Conservation (phyloP, 768 basidiomycete species). For the Cystobasidium tubakii region DNA sequence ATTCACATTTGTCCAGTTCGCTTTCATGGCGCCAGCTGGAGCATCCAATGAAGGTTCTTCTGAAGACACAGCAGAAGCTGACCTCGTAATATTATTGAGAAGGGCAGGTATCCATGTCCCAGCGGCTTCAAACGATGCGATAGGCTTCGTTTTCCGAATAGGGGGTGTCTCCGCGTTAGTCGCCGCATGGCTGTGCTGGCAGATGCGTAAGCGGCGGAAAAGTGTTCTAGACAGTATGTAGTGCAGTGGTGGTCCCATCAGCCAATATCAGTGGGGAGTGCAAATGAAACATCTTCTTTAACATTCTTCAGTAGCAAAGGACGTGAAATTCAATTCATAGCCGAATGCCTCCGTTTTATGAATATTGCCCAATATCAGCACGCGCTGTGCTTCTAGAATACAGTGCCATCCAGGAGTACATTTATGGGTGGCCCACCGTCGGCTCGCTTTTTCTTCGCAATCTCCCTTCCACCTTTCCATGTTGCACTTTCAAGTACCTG, state of each 20-base stretch:
- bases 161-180: conserved; percentile 24
- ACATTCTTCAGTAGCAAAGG: no score
- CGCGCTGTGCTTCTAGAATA: conserved; percentile 35
- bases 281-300: no score
- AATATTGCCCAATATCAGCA: no score
- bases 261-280: no score
- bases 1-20: no score
- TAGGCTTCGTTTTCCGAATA: conserved; percentile 30
- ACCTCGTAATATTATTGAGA: not conserved
- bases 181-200: conserved; percentile 31
- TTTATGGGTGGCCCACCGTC: conserved; percentile 43
- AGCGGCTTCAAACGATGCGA: conserved; percentile 23
- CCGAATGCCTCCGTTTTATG: no score
- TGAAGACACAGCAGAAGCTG: not conserved
- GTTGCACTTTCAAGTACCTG: conserved; percentile 91
- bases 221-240: not conserved
- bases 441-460: conserved; percentile 71
- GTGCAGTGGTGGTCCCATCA: not conserved
- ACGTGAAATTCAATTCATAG: no score
- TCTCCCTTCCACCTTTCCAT: conserved; percentile 93
- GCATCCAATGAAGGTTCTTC: not conserved
- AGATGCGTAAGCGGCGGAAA: conserved; percentile 21
- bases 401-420: conserved; percentile 37
- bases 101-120: conserved; percentile 23
- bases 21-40: conserved; percentile 11